phyloP scores from a whole-genome alignment of 345 rosid genomes.

The Capsella bursapastoris region DNA sequence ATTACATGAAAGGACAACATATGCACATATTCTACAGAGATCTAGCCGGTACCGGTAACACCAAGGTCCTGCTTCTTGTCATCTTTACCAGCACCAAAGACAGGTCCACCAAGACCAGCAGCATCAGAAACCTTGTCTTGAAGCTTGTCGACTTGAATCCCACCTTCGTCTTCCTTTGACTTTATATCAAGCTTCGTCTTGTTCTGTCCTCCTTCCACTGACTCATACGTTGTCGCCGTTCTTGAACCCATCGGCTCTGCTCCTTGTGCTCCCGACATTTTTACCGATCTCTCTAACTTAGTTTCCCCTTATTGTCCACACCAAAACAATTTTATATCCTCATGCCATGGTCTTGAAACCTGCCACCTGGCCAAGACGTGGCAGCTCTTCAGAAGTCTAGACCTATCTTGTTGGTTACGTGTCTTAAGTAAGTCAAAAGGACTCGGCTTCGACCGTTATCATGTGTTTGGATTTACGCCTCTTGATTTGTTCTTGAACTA shows the following conservation, averaged over 20 bases:
- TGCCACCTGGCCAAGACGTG: conserved; percentile 24
- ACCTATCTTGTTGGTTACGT: conserved; percentile 11
- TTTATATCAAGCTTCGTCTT: conserved; percentile 50
- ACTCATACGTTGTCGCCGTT: conserved; percentile 58
- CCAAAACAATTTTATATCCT: conserved; percentile 7
- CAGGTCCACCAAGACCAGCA: conserved; percentile 62
- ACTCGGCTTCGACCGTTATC: conserved; percentile 13
- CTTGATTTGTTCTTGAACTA: conserved; percentile 19
- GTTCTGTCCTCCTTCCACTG: conserved; percentile 58
- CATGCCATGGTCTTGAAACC: not conserved
- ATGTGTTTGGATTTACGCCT: conserved; percentile 24
- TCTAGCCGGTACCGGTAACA: conserved; percentile 58
- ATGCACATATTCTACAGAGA: not conserved
- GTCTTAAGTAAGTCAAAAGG: not conserved
- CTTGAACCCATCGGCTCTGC: conserved; percentile 63
- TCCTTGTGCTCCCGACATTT: conserved; percentile 71
- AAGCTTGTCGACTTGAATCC: conserved; percentile 54
- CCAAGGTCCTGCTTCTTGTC: conserved; percentile 58
- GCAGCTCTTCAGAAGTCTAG: not conserved
- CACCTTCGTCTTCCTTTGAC: conserved; percentile 56
- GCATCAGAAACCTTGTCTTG: conserved; percentile 60
- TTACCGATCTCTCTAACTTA: not conserved
- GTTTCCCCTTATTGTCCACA: not conserved
- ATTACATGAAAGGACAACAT: conserved; percentile 8
- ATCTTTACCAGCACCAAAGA: conserved; percentile 58